phyloP scores from a whole-genome alignment of 1,284 basidiomycete species.

The Tilletia walkeri region DNA sequence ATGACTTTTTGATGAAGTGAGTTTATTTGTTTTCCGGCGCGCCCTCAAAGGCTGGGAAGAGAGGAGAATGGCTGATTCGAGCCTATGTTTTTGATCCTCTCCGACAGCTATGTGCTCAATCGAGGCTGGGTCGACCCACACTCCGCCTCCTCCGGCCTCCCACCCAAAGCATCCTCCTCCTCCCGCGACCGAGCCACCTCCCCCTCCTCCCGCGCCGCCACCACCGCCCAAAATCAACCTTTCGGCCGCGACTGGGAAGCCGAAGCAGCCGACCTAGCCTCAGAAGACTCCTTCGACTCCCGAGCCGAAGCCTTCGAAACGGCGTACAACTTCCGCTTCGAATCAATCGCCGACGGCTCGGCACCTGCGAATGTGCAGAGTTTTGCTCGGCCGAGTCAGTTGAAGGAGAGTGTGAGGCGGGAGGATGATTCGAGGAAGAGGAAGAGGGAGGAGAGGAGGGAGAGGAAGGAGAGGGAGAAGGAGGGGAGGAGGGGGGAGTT shows the following conservation, averaged over 20 bases:
- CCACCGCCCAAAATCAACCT: neutral
- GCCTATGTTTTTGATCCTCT: too few species aligned
- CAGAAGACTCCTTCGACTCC: slow-evolving; percentile 47
- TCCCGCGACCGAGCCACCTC: neutral
- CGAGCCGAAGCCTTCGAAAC: slow-evolving; percentile 53
- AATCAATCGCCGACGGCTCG: slow-evolving; percentile 41
- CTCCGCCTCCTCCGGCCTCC: too few species aligned
- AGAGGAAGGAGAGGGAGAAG: slow-evolving; percentile 50
- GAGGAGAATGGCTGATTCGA: too few species aligned
- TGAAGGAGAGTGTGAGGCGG: slow-evolving; percentile 45
- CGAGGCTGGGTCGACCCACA: slow-evolving; percentile 50
- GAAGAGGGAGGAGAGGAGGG: slow-evolving; percentile 47
- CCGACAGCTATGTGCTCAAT: slow-evolving; percentile 50
- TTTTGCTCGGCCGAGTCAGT: slow-evolving; percentile 38
- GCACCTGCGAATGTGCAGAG: slow-evolving; percentile 42
- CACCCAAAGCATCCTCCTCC: too few species aligned
- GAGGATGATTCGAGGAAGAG: slow-evolving; percentile 49
- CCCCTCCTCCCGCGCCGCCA: neutral
- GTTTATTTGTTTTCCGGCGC: too few species aligned
- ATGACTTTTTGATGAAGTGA: slow-evolving; percentile 87
- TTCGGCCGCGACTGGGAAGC: slow-evolving; percentile 51
- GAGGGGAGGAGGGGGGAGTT: slow-evolving; percentile 48
- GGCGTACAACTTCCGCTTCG: slow-evolving; percentile 55
- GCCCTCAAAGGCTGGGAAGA: too few species aligned
- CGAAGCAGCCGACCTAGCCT: slow-evolving; percentile 52